phyloP scores from a whole-genome alignment of 352 stramenopile species.

The Pythium dissimile region DNA sequence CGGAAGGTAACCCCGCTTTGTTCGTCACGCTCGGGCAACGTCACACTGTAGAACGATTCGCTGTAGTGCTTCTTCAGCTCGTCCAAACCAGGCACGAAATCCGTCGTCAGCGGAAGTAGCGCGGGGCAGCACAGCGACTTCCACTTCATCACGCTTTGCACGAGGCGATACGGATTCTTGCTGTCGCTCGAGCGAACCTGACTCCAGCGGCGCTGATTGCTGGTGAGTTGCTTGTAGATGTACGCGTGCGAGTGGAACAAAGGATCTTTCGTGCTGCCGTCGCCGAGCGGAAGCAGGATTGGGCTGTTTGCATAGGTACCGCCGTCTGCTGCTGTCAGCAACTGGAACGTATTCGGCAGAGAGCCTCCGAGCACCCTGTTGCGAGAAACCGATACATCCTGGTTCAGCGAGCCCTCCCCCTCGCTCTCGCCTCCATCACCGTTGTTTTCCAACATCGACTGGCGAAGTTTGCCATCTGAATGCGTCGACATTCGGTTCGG shows the following conservation, averaged over 20 bases:
- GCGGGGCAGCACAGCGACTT: constrained; percentile 96
- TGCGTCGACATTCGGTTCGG: constrained; percentile 6
- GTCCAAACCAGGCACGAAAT: constrained; percentile 81
- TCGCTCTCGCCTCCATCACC: background rate
- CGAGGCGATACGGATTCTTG: constrained; percentile 38
- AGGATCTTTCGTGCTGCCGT: constrained; percentile 51
- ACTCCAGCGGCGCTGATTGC: constrained; percentile 95
- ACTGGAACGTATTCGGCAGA: constrained; percentile 56
- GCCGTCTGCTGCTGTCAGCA: constrained; percentile 33
- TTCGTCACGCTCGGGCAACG: constrained; percentile 66
- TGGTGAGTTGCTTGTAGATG: constrained; percentile 80
- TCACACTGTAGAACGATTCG: constrained; percentile 85
- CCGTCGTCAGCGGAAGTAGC: constrained; percentile 90
- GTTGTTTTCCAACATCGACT: background rate
- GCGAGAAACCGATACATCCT: constrained; percentile 31
- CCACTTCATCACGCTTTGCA: constrained; percentile 94
- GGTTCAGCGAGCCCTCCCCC: constrained; percentile 5
- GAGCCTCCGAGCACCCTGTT: constrained; percentile 47
- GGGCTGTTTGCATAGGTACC: constrained; percentile 55
- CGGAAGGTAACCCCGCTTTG: constrained; percentile 61
- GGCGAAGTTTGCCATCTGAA: constrained; percentile 7
- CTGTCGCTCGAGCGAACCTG: constrained; percentile 87
- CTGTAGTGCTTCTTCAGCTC: constrained; percentile 82
- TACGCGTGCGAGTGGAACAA: constrained; percentile 74
- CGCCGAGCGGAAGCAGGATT: constrained; percentile 38